Percentiles rank a stretch among this genome's conserved stretches.
These are phyloP conservation scores for Venturia oleaginea DNA, from an alignment of 2,329 filamentous ascomycete genomes.

Conservation along the genomic window DNA sequence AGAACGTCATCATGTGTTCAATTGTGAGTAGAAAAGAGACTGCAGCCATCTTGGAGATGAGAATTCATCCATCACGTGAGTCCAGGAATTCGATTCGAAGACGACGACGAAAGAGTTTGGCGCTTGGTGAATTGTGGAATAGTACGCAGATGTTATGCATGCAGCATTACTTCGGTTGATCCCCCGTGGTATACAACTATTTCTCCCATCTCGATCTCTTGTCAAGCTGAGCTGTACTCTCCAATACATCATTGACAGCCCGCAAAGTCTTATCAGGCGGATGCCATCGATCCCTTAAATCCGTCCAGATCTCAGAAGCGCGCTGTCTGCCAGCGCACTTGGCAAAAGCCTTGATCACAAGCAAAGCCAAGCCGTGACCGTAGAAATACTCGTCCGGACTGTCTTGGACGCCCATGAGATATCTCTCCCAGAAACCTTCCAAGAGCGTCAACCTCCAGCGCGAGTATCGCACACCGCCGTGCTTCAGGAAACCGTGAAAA, in stretches of 20 bases:
- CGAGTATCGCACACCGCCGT: slow-evolving; percentile 58
- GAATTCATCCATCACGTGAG: not conserved
- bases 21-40: too few relatives aligned
- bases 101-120: not conserved
- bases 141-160: not conserved
- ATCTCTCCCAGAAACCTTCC: slow-evolving; percentile 55
- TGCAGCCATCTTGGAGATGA: not conserved
- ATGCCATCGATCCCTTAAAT: slow-evolving; percentile 31
- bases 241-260: not conserved
- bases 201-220: not conserved
- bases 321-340: slow-evolving; percentile 46
- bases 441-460: slow-evolving; percentile 67
- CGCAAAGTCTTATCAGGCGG: slow-evolving; percentile 5
- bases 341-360: slow-evolving; percentile 54
- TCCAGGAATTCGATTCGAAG: not conserved
- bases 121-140: not conserved
- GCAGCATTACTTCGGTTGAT: not conserved
- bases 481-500: slow-evolving; percentile 69
- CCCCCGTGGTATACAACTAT: not conserved
- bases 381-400: slow-evolving; percentile 18
- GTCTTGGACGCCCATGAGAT: slow-evolving; percentile 40
- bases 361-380: slow-evolving; percentile 39
- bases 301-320: slow-evolving; percentile 47
- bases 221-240: not conserved
- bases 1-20: too few relatives aligned